Base-by-base conservation (phyloP, 2,329 filamentous ascomycete genomes). In the Talaromyces sp. region DNA sequence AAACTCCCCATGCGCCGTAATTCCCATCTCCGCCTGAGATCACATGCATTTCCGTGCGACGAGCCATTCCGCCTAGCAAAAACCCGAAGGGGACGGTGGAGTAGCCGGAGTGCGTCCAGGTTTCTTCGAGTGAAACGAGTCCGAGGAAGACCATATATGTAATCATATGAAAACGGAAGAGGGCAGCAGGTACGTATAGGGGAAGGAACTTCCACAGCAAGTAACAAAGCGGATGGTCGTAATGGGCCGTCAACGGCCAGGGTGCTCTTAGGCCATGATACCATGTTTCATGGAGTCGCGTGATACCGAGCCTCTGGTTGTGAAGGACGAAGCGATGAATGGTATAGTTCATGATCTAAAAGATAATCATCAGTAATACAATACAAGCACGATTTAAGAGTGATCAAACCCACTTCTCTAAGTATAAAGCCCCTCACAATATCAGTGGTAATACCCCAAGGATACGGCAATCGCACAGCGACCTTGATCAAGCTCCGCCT, bases 301-400 rank as follows among this genome's bases (percentile, higher is more conserved):
- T 89, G 84, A 66, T 76, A 75, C 67, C 77, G 80, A 55, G 65
- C 53, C 50, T 66, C 60, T 68, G 84, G 77, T 53, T 80, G 73
- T 96, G 91, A 8, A 96, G 80, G 25, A 87, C 60, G 67, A 82
- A 82, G 53, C 88, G 85, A 74, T 96, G 91, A 63, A 90, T 79
- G 65, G 84, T 81, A 70, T 95, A 96, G 58, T 64, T 60, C 4
- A 71, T 48, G 33, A 69, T 58, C 70, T 74, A 57, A 39, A n/a
- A 3, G 31, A 25, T 21, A 57, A 35, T 52, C 11, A 2, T 48
- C 25, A 48, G 45, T 3, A n/a, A 15, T n/a, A n/a, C 5, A 33
- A 19, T 33, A 6, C 5, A 19, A 48, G 7, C 9, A 10, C 17
- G 5, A 21, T 19, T 19, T 3, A 3, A 6, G 13, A 48, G 28